A percentile compares a stretch with the other conserved stretches of the same genome.
Evolutionary conservation across 495 filamentous ascomycete genomes (phyloP).

Genomic region (Neurospora pannonica): DNA sequence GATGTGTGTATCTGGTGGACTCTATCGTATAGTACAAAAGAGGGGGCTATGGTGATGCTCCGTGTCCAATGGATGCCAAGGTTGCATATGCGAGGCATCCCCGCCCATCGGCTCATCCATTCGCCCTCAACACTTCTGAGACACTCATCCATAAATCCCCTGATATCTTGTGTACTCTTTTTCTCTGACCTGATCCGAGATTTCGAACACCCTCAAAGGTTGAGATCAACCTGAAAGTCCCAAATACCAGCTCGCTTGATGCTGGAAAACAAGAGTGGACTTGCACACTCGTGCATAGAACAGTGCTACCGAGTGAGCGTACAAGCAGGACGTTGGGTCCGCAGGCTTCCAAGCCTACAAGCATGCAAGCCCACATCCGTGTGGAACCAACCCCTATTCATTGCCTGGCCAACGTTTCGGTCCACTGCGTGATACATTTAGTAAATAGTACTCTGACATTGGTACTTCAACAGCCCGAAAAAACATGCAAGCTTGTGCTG

Average conservation of each 20-base stretch:
- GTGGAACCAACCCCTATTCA: background rate
- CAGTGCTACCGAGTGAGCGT: background rate
- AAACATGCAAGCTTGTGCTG: background rate
- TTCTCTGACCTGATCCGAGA: background rate
- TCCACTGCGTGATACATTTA: too few relatives aligned
- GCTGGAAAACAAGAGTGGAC: background rate
- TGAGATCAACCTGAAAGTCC: accelerated
- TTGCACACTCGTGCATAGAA: background rate
- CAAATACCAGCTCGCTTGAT: background rate
- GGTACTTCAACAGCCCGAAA: background rate
- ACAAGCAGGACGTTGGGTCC: background rate
- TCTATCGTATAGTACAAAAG: too few relatives aligned
- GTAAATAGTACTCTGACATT: background rate
- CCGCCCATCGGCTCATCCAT: background rate
- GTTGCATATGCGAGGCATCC: background rate
- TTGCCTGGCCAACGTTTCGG: background rate
- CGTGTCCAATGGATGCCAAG: too few relatives aligned
- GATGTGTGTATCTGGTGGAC: too few relatives aligned
- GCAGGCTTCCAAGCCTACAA: background rate
- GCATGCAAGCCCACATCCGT: background rate
- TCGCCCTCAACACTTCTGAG: background rate
- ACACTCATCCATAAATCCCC: background rate
- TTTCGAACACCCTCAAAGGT: background rate
- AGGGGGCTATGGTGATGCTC: too few relatives aligned
- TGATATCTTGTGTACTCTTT: background rate